Base-by-base conservation (phyloP, 768 basidiomycete genomes). In the Tephrocybe sp. region DNA sequence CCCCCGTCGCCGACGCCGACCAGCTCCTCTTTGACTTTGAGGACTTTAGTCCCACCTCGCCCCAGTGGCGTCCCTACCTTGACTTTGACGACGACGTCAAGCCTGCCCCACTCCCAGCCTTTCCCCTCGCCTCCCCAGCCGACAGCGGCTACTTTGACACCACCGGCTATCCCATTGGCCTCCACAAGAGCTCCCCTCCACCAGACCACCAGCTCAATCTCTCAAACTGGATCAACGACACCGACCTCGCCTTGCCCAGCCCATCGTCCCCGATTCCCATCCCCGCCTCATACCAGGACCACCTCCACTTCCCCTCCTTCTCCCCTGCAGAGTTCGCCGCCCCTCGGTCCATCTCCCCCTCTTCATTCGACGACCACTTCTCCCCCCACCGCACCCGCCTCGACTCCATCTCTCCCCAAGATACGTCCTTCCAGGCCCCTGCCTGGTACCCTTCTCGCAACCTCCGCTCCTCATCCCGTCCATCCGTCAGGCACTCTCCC, bases 211-310 rank as follows among this genome's bases (percentile, higher is more conserved):
- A 68, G 56, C 63, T 74, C 33, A 76, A 76, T 62, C 69, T 83
- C 3, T 72, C 78, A 0, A 73, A 77, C 55, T 89, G 87, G 87
- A 73, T 88, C 46, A 76, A 79, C 61, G 87, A 89, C 65, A 67
- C 80, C 44, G 81, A 84, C 44, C 58, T 73, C 46, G 56, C 64
- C 2, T 50, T 65, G 33, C 55, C 62, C 9, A 65, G 68, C 26
- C 68, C 77, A 7, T 78, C 84, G 2, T 81, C 84, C 0, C 86
- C 88, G 21, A 84, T 87, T 59, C 77, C 84, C 56, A 85, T 85
- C 46, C 82, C 81, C 26, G 72, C 77, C 4, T 68, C 74, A 10
- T 62, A n/a, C 71, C 26, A 72, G 28, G 28, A 30, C 11, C 28
- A 30, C 28, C 87, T 76, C 65, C 64, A 72, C 12, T 80, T 83